phyloP scores from a whole-genome alignment of 1,284 basidiomycete species.

The Puccinia polysora region DNA sequence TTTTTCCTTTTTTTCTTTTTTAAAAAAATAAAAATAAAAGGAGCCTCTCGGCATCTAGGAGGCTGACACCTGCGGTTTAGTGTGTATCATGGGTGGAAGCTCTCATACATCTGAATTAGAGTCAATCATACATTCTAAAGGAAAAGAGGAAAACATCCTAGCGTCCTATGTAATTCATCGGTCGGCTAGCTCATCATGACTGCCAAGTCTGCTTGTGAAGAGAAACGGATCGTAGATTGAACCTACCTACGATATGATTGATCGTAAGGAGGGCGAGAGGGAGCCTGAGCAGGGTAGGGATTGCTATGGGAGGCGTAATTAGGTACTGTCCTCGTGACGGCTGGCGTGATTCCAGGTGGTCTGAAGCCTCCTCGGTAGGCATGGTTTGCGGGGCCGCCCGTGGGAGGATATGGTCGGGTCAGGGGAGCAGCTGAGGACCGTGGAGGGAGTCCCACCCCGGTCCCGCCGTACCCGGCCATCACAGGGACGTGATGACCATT shows the following conservation, averaged over 20 bases:
- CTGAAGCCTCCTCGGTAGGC: constrained; percentile 9
- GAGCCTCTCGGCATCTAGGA: no score
- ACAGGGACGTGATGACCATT: neutral
- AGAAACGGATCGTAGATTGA: no score
- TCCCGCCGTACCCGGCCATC: constrained; percentile 30
- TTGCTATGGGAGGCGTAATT: neutral
- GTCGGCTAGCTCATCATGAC: no score
- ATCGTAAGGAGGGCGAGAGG: neutral
- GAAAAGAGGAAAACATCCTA: no score
- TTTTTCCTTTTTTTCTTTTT: no score
- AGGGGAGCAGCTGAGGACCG: neutral
- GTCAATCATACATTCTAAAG: no score
- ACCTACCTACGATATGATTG: neutral
- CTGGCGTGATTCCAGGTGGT: constrained; percentile 16
- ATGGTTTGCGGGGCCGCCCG: neutral
- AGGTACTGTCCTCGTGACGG: constrained; percentile 7
- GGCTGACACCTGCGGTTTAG: no score
- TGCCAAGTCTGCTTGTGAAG: no score
- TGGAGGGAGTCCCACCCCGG: constrained; percentile 22
- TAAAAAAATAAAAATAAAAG: no score
- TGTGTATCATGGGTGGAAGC: no score
- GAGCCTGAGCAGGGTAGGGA: neutral
- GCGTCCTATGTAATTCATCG: no score
- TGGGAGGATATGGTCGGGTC: neutral
- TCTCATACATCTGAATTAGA: no score